Base-by-base conservation (phyloP, 2,329 filamentous ascomycete species). In the Alternaria viburni region DNA sequence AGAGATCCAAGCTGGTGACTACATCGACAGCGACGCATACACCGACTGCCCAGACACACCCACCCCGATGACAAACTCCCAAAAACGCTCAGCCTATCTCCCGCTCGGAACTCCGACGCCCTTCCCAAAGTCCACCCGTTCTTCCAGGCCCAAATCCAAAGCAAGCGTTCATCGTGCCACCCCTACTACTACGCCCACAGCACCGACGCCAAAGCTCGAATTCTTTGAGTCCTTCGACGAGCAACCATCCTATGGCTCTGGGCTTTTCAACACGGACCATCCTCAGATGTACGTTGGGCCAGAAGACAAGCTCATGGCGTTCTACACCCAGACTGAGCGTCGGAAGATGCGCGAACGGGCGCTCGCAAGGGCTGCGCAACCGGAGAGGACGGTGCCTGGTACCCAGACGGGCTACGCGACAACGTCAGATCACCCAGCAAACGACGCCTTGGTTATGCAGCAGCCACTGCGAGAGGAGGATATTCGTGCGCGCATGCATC, bases 1-100 rank as follows among this genome's bases (percentile, higher is more conserved):
- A 51, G 47, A 54, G 10, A n/a, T 26, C 11, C 28, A 65, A 36
- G 15, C 45, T 4, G 30, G 32, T 19, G 50, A 61, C 15, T 49
- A 61, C 2, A n/a, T 32, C 9, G 11, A 52, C 2, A 58, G 17
- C 15, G 45, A 52, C 28, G 52, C 36, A 13, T 8, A 45, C 2
- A 17, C 13, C 13, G 65, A 67, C 3, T 59, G 60, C 4, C 72
- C 70, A 10, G 68, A 71, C 10, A 74, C 72, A 21, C 72, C 72
- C 2, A 70, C 72, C 0, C 70, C 71, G 9, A 64, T 72, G 47
- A 59, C 68, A 11, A 61, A 32, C 23, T 64, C 61, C n/a, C 70
- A 73, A 30, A 64, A 66, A 21, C 55, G 51, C 7, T 54, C 63
- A 6, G 64, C 68, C 3, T 69, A 73, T 36, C 51, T 57, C 12